Base-by-base conservation (phyloP, 1,139 yeast species). In the Magnusiomyces fungicola region DNA sequence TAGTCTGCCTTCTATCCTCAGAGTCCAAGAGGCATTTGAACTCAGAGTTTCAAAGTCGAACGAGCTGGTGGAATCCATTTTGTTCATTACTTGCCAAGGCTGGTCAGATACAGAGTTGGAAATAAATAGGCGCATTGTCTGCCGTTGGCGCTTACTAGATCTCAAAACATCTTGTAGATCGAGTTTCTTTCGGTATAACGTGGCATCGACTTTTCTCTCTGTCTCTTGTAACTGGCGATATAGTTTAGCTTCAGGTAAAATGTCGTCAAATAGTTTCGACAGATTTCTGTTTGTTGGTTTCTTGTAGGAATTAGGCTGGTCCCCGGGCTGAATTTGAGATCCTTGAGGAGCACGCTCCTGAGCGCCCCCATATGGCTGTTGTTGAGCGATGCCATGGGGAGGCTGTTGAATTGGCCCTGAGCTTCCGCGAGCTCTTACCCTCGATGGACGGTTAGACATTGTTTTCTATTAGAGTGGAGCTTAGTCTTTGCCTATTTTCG, bases 51-150 rank as follows among this genome's bases (percentile, higher is more conserved):
- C 62, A 58, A 63, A 59, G 52, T 60, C 65, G 57, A 65, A 64
- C 22, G 64, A 65, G 48, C 70, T 73, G 37, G 43, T 40, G 47
- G 72, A 72, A 39, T 66, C 67, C n/a, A 59, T 48, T 5, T 57
- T 58, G 2, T 60, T 48, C 36, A 60, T 66, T 23, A 56, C 58
- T 50, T 90, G 97, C 98, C 98, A 92, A 43, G 94, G 88, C 68
- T 92, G 97, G 64, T 87, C 86, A 55, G 81, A 85, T 41, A 84
- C 74, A 2, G 88, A 83, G 64, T 87, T 89, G 60, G 92, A 88
- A 30, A 94, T 72, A 63, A 83, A 92, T 23, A 92, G 78, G 52
- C 98, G 78, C 61, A 92, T 73, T 78, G 54, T 78, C 71, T 62
- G 76, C 72, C 59, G 74, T 69, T 56, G 75, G 70, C 54, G 68